Base-by-base conservation (phyloP, 441 rosid species). In the Jatropha multifida region DNA sequence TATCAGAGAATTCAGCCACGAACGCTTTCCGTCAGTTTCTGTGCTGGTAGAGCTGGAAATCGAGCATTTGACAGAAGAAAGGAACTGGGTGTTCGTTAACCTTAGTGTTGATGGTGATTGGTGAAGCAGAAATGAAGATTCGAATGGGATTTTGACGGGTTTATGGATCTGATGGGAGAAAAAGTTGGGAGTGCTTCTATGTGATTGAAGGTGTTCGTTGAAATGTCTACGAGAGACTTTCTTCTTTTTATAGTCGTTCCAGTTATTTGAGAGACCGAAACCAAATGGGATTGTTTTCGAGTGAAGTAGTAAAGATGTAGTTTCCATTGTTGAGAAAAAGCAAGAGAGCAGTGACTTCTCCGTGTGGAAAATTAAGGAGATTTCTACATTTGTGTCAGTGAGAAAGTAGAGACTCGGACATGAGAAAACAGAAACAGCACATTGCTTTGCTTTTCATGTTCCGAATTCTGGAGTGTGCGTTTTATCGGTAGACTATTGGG, bases 211-310 rank as follows among this genome's bases (percentile, higher is more conserved):
- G 38, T 80, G 97, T 85, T 92, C 85, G 97, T 78, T 77, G 74
- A 85, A 92, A 94, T 84, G 93, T 85, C 90, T 74, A 27, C 81
- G 40, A 83, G 92, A 91, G 63, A 81, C 42, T 20, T 72, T 77
- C 6, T 44, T 68, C 32, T 46, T 38, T 48, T 11, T 2, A 10
- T 0, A 23, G 8, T 0, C 3, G 13, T 26, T 72, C 1, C 58
- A 27, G 7, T 54, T 66, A 7, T 7, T 40, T 20, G 58, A 51
- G 1, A 77, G 10, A 23, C 72, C 5, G 38, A 74, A 80, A 67
- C 72, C 65, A 4, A 83, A 80, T 12, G 88, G 88, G 59, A 63
- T 40, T 23, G 83, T 51, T 69, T 78, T 83, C 0, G 92, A 84
- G 80, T 87, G 87, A 78, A 88, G 85, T 62, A 89, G 86, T 60